Percentiles rank a stretch among this genome's conserved stretches.
These are phyloP conservation scores for Septoria petroselini DNA, from an alignment of 2,329 filamentous ascomycete genomes.

Conservation along the genomic window DNA sequence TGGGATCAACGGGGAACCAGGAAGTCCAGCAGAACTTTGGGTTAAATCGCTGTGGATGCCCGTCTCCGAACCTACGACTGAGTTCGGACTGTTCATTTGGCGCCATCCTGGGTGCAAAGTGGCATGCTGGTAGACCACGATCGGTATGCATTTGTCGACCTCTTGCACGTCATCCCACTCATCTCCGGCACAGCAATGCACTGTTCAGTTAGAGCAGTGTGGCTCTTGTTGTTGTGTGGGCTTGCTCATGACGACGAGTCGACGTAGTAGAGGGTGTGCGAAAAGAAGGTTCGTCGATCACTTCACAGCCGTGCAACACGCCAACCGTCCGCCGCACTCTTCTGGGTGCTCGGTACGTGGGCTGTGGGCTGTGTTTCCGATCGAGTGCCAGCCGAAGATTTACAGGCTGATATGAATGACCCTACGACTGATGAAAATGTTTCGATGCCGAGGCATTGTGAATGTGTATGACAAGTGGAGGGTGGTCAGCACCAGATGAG, in stretches of 20 bases:
- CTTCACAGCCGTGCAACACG: background rate
- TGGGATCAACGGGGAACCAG: background rate
- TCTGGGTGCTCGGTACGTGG: background rate
- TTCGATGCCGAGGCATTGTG: background rate
- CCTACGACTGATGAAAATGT: constrained; percentile 1
- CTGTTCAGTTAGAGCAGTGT: background rate
- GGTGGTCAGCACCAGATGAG: no score
- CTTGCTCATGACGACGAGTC: constrained; percentile 18
- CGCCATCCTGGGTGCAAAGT: no score
- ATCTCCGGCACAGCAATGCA: background rate
- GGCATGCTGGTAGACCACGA: no score
- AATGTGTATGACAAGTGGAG: background rate
- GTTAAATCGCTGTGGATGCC: background rate
- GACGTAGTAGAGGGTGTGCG: constrained; percentile 4
- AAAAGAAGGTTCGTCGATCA: constrained; percentile 11
- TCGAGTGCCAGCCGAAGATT: background rate
- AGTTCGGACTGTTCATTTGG: background rate
- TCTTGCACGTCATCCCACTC: background rate
- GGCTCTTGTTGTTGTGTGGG: no score
- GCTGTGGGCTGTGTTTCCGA: constrained; percentile 6
- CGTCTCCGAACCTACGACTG: constrained; percentile 4
- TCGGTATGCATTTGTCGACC: no score
- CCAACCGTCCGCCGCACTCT: background rate
- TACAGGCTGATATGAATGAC: constrained; percentile 5
- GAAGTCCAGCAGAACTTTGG: constrained; percentile 4